Evolutionary conservation across 1,284 basidiomycete species (phyloP).

Genomic region (Afroboletus lepidellus): DNA sequence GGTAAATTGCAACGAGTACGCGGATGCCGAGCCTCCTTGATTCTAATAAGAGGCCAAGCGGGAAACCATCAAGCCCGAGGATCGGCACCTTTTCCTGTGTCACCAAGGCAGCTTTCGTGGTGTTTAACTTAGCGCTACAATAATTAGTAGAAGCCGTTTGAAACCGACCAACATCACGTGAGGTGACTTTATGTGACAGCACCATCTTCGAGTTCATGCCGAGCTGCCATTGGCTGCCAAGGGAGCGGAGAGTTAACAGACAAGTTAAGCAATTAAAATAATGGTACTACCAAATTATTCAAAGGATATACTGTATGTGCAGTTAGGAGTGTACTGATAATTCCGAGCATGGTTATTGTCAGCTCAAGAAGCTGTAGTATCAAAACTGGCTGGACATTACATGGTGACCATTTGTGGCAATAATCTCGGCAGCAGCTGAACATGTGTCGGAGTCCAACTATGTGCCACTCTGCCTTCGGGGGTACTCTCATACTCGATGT

Average conservation of each 20-base stretch:
- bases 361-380: too few species aligned
- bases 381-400: not conserved
- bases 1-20: not conserved
- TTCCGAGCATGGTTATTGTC: too few species aligned
- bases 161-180: not conserved
- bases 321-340: too few species aligned
- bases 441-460: too few species aligned
- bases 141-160: not conserved
- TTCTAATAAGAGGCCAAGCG: not conserved
- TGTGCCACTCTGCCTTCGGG: too few species aligned
- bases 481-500: too few species aligned
- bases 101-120: too few species aligned
- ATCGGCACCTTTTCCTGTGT: too few species aligned
- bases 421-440: too few species aligned
- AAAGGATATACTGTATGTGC: too few species aligned
- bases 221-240: not conserved
- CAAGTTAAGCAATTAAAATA: too few species aligned
- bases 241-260: not conserved
- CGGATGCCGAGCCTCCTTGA: slow-evolving; percentile 1
- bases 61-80: not conserved
- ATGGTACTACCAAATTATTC: not conserved
- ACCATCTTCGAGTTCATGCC: not conserved
- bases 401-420: not conserved
- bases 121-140: too few species aligned
- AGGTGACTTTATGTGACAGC: not conserved